phyloP scores from a whole-genome alignment of 129 eudicot genomes.

The Kitagawia praeruptora region DNA sequence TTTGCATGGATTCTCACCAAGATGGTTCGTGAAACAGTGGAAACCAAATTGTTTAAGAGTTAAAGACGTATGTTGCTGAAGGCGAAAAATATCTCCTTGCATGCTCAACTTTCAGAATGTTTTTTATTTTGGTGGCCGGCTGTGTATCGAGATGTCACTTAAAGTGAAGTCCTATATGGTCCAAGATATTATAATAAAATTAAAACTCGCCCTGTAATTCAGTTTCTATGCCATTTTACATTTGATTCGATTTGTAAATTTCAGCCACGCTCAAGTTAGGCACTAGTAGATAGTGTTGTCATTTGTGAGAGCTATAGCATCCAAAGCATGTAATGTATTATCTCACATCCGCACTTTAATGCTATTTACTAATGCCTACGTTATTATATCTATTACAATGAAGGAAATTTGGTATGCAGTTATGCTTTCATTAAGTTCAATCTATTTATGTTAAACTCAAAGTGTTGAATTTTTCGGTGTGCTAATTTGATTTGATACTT shows the following conservation, averaged over 20 bases:
- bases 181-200: neutral
- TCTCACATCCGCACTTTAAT: neutral
- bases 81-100: neutral
- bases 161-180: neutral
- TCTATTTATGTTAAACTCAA: neutral
- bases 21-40: neutral
- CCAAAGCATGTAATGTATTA: neutral
- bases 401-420: neutral
- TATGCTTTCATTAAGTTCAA: neutral
- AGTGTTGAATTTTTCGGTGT: neutral
- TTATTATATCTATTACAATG: neutral
- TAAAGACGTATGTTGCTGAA: neutral
- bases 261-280: neutral
- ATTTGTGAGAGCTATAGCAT: neutral
- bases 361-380: neutral
- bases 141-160: neutral
- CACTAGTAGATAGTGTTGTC: neutral
- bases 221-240: neutral
- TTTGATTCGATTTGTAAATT: neutral
- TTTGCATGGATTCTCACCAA: too few species aligned
- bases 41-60: neutral
- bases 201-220: neutral
- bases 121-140: neutral
- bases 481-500: neutral
- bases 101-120: neutral